Conservation (phyloP, 352 stramenopile genomes). For the Halophytophthora batemanensis region DNA sequence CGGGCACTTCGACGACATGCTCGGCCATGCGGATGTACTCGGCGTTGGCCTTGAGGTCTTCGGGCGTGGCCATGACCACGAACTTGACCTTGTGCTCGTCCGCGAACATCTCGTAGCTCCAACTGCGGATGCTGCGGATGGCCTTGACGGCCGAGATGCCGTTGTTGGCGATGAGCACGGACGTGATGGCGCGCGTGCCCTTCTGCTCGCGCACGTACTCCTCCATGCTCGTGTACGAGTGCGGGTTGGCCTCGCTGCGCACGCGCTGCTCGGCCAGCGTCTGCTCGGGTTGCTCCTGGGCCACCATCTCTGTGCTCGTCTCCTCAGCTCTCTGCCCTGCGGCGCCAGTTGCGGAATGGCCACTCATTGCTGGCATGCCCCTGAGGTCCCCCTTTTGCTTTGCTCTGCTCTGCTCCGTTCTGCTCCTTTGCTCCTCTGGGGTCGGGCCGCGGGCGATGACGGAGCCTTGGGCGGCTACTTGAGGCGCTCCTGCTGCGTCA, state of each 20-base stretch:
- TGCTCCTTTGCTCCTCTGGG: neutral
- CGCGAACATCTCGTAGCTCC: slow-evolving; percentile 98
- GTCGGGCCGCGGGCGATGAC: neutral
- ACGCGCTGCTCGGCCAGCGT: slow-evolving; percentile 12
- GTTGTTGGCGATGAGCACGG: slow-evolving; percentile 99
- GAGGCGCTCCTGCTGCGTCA: neutral
- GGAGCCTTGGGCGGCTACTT: neutral
- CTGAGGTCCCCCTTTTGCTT: neutral
- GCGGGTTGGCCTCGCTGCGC: slow-evolving; percentile 59
- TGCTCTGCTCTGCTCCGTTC: neutral
- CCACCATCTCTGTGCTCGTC: slow-evolving; percentile 28
- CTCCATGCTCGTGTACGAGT: slow-evolving; percentile 87
- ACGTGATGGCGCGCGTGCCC: slow-evolving; percentile 91
- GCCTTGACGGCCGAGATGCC: slow-evolving; percentile 99
- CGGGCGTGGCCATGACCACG: slow-evolving; percentile 99
- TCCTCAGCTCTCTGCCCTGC: slow-evolving; percentile 20
- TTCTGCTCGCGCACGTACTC: slow-evolving; percentile 92
- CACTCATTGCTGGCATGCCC: slow-evolving; percentile 9
- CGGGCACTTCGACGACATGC: slow-evolving; percentile 99
- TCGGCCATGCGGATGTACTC: slow-evolving; percentile 99
- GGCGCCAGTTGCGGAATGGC: slow-evolving; percentile 43
- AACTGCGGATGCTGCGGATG: slow-evolving; percentile 98
- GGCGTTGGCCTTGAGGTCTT: slow-evolving; percentile 98
- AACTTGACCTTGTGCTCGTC: slow-evolving; percentile 94
- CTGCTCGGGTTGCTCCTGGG: slow-evolving; percentile 16